Evolutionary conservation across 2,329 filamentous ascomycete species (phyloP).

Genomic region (Phialocephala sp.): DNA sequence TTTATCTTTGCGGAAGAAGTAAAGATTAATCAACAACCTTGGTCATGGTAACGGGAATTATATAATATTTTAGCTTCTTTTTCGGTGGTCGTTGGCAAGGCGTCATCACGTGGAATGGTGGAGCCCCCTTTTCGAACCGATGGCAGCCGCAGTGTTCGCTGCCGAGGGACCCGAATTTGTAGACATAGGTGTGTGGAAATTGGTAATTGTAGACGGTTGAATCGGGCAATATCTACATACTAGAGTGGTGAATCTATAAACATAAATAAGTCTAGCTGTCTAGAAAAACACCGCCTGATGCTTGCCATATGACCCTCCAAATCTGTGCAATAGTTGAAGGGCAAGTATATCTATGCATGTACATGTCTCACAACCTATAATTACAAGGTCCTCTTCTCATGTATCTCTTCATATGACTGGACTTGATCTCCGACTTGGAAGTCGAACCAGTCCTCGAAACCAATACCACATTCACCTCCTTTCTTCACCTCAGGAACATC

Average conservation of each 20-base stretch:
- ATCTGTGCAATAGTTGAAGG: slow-evolving; percentile 5
- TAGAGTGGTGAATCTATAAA: slow-evolving; percentile 25
- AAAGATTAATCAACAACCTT: background rate
- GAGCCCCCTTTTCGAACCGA: background rate
- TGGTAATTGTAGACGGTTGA: background rate
- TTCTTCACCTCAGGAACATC: slow-evolving; percentile 89
- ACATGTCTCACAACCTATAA: slow-evolving; percentile 5
- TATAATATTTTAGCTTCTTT: slow-evolving; percentile 6
- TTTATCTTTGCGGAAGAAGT: background rate
- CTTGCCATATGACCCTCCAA: background rate
- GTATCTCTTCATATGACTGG: slow-evolving; percentile 83
- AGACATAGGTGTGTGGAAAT: too few relatives aligned
- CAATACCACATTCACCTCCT: slow-evolving; percentile 91
- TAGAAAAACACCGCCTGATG: slow-evolving; percentile 9
- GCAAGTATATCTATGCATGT: slow-evolving; percentile 9
- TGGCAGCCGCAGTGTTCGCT: too few relatives aligned
- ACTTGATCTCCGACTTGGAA: slow-evolving; percentile 84
- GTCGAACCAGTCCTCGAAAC: slow-evolving; percentile 79
- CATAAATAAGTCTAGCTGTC: slow-evolving; percentile 14
- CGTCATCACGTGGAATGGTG: slow-evolving; percentile 3
- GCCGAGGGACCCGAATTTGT: too few relatives aligned
- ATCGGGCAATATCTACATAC: background rate
- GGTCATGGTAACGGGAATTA: background rate
- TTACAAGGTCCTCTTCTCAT: slow-evolving; percentile 61
- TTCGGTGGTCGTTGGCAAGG: slow-evolving; percentile 1